Base-by-base conservation (phyloP, 257 asterid genomes). In the Apocynum venetum region DNA sequence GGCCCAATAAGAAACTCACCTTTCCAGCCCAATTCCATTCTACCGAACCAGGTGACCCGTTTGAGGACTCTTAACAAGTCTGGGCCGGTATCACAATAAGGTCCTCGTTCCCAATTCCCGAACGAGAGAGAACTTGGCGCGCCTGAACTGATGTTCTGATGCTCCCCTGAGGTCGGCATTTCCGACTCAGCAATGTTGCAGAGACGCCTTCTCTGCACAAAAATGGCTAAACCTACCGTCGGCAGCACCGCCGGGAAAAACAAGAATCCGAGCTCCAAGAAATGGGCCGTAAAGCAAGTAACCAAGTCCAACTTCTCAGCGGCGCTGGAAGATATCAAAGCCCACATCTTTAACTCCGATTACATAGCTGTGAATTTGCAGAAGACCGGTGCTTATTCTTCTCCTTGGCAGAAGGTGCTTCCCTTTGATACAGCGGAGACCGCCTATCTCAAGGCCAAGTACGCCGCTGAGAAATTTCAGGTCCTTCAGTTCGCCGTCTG, bases 401-500 rank as follows among this genome's bases (percentile, higher is more conserved):
- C 90, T 63, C 87, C 92, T 51, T 95, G 98, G 98, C 97, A 91
- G 43, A 89, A 79, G 74, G 63, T 82, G 51, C 89, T 90, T 56
- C 92, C 98, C 8, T 78, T 95, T 75, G 98, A 95, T 85, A 89
- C 94, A 71, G 82, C 86, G 31, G 92, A 88, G 63, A 84, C 88
- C 52, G 96, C 93, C 14, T 95, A 95, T 78, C 76, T 83, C 73
- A 95, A 95, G 84, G 88, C 91, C 79, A 93, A 87, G 82, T 85
- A 68, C 72, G 84, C 89, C 12, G 96, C 98, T 10, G 92, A 88
- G 81, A 84, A 93, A 73, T 95, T 87, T 84, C 97, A 91, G 86
- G 82, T 93, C 74, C 85, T 95, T 78, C 97, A 95, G 84, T 93
- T 93, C 72, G 90, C 97, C 35, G 93, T 93, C 85, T 95, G 97